Conservation (phyloP, 2,329 filamentous ascomycete species). For the Paecilomyces sp. region DNA sequence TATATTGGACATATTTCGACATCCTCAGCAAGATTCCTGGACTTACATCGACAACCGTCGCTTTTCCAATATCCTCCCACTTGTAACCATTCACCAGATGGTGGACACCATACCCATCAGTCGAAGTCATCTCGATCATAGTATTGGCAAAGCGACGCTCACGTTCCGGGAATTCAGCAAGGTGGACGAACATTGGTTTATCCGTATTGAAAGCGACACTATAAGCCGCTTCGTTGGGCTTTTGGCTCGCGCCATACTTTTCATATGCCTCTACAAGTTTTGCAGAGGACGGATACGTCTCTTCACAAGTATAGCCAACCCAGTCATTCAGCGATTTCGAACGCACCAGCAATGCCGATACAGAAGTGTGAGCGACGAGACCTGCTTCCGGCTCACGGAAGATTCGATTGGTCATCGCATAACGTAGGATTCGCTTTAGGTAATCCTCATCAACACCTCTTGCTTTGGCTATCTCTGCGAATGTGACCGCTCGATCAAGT, state of each 20-base stretch:
- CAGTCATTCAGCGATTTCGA: conserved; percentile 4
- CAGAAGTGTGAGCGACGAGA: conserved; percentile 18
- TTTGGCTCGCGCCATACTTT: conserved; percentile 5
- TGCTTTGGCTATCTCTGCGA: conserved; percentile 10
- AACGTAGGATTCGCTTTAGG: conserved; percentile 16
- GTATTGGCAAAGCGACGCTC: conserved; percentile 7
- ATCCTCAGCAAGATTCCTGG: neutral
- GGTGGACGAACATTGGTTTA: conserved; percentile 5
- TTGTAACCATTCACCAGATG: conserved; percentile 11
- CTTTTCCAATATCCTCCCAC: conserved; percentile 10
- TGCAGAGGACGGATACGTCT: conserved; percentile 7
- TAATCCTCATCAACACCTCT: conserved; percentile 13
- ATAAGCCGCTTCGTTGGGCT: conserved; percentile 4
- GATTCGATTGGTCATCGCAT: conserved; percentile 20
- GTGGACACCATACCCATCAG: conserved; percentile 9
- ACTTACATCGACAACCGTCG: conserved; percentile 13
- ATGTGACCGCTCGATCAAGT: conserved; percentile 11
- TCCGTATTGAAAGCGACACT: conserved; percentile 7
- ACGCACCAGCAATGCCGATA: conserved; percentile 5
- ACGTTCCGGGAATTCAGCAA: conserved; percentile 5
- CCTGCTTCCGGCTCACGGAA: conserved; percentile 20
- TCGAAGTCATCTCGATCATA: conserved; percentile 10
- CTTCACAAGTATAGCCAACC: conserved; percentile 7
- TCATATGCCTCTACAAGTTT: conserved; percentile 10
- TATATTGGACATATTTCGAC: neutral